These are phyloP conservation scores for Tulasnella sp. DNA, from an alignment of 768 basidiomycete genomes.

Conservation along the genomic window DNA sequence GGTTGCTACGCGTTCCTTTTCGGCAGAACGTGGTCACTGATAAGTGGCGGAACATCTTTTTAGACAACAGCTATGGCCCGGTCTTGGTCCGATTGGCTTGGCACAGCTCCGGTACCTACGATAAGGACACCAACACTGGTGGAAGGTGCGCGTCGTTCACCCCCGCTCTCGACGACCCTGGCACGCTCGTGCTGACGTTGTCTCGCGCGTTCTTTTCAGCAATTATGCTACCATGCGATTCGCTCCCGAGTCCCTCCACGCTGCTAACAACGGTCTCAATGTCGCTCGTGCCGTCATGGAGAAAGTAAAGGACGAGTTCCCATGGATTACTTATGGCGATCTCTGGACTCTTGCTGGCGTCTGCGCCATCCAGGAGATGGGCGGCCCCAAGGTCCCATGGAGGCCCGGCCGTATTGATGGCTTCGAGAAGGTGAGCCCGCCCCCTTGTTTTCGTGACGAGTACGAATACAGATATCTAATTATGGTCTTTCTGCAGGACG, in stretches of 20 bases:
- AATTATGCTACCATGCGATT: constrained; percentile 99
- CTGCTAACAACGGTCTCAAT: constrained; percentile 77
- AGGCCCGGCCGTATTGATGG: constrained; percentile 91
- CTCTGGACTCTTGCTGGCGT: constrained; percentile 96
- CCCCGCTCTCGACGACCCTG: background rate
- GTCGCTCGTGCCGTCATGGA: constrained; percentile 81
- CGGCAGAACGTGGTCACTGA: background rate
- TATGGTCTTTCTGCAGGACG: constrained; percentile 38
- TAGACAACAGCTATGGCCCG: constrained; percentile 86
- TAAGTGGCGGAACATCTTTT: constrained; percentile 12
- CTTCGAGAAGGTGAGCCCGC: constrained; percentile 42
- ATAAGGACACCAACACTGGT: constrained; percentile 69
- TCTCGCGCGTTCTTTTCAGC: constrained; percentile 47
- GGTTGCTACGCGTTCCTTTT: background rate
- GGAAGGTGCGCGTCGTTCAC: constrained; percentile 56
- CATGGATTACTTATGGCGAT: constrained; percentile 95
- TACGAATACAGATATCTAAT: background rate
- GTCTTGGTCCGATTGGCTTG: constrained; percentile 86
- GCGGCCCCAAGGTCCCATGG: constrained; percentile 91
- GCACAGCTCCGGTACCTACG: constrained; percentile 92
- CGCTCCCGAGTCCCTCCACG: constrained; percentile 78
- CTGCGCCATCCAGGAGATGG: constrained; percentile 86
- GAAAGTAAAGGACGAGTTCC: constrained; percentile 77
- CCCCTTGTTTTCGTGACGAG: too few relatives aligned
- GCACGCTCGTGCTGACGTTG: constrained; percentile 23